Evolutionary conservation across 2,329 filamentous ascomycete species (phyloP).

Genomic region (Didymella glomerata): DNA sequence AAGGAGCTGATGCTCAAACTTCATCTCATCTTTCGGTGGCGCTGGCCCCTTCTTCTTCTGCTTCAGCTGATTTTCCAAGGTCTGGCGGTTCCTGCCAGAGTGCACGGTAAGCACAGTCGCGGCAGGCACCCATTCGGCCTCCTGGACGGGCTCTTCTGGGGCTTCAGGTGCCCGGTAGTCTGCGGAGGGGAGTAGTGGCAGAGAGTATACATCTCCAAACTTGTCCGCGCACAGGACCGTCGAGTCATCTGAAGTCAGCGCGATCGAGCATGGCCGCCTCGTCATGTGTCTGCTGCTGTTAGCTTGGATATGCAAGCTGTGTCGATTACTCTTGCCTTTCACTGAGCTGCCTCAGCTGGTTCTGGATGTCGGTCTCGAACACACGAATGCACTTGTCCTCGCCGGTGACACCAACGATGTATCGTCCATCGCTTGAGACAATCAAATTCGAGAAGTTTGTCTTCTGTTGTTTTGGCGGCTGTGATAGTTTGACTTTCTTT

Average conservation of each 20-base stretch:
- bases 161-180: constrained; percentile 43
- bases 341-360: constrained; percentile 72
- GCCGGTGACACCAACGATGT: constrained; percentile 81
- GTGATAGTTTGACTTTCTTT: constrained; percentile 54
- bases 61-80: constrained; percentile 65
- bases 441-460: constrained; percentile 75
- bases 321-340: constrained; percentile 64
- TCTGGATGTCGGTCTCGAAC: constrained; percentile 71
- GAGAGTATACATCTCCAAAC: constrained; percentile 92
- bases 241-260: constrained; percentile 71
- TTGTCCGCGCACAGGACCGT: constrained; percentile 90
- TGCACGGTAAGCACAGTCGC: constrained; percentile 69
- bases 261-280: constrained; percentile 83
- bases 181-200: constrained; percentile 71
- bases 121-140: constrained; percentile 58
- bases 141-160: constrained; percentile 30
- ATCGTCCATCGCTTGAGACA: constrained; percentile 68
- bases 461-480: constrained; percentile 43
- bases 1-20: constrained; percentile 78
- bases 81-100: constrained; percentile 66
- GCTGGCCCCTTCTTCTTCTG: constrained; percentile 51
- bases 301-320: constrained; percentile 10
- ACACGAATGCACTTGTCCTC: constrained; percentile 93
- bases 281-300: constrained; percentile 74
- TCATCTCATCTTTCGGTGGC: constrained; percentile 59